Conservation (phyloP, 352 stramenopile species). For the Phytophthora hibernalis region DNA sequence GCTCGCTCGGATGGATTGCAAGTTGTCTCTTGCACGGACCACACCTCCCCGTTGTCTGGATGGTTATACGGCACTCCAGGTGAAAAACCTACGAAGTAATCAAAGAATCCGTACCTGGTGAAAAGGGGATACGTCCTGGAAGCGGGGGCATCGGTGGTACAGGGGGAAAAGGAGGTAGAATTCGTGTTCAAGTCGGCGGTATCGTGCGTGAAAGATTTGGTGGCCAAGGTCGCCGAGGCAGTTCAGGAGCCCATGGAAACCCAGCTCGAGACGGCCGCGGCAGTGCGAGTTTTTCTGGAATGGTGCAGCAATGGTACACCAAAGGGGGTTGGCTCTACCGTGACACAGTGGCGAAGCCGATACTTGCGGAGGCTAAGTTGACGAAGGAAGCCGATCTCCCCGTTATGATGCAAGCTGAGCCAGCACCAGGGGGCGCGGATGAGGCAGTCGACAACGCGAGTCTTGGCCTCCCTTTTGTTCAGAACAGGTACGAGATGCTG, state of each 20-base stretch:
- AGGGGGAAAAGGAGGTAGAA: conserved; percentile 15
- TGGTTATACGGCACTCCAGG: conserved; percentile 4
- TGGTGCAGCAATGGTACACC: conserved; percentile 24
- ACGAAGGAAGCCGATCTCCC: not conserved
- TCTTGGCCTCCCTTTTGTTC: conserved; percentile 7
- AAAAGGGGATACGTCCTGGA: conserved; percentile 1
- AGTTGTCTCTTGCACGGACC: not conserved
- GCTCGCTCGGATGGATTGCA: not conserved
- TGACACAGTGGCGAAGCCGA: not conserved
- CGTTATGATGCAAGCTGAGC: not conserved
- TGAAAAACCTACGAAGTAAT: not conserved
- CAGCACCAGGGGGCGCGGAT: not conserved
- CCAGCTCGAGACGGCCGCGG: conserved; percentile 10
- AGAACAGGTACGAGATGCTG: conserved; percentile 4
- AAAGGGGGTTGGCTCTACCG: conserved; percentile 7
- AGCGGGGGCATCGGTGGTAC: conserved; percentile 12
- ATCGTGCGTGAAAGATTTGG: conserved; percentile 7
- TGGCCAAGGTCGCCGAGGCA: not conserved
- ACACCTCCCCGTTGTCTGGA: conserved; percentile 3
- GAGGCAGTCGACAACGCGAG: not conserved
- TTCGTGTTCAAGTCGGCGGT: conserved; percentile 1
- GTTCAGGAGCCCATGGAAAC: conserved; percentile 7
- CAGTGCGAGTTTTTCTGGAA: conserved; percentile 17
- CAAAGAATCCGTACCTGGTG: conserved; percentile 9
- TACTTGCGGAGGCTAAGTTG: not conserved